Base-by-base conservation (phyloP, 768 basidiomycete genomes). In the Ephemerocybe angulata region DNA sequence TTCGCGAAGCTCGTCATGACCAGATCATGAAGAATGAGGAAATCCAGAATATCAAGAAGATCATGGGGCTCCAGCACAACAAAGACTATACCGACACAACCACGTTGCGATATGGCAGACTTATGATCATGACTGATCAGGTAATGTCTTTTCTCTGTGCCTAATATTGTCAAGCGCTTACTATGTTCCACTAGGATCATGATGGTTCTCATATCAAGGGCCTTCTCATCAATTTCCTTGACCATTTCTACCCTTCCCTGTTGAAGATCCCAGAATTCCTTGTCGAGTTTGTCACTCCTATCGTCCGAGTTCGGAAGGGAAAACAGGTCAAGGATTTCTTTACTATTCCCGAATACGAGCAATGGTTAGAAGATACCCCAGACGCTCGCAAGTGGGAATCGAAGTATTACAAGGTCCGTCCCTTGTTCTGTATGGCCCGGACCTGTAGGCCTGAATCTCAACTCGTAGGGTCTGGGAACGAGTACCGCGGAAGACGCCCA, bases 61-160 rank as follows among this genome's bases (percentile, higher is more conserved):
- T 98, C 63, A 84, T 99, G 79, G 97, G 97, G 3, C 72, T 98
- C 52, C 93, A 95, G 67, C 93, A 97, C 66, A 91, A 89, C 66
- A 94, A 94, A 71, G 87, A 89, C 59, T 99, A 99, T 70, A 74
- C 74, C 35, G 81, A 78, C 49, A 72, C 82, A 15, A 62, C 71
- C 17, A 86, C 80, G 60, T 71, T 99, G 63, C 85, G 97, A 25
- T 99, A 99, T 64, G 97, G 97, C 1, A 85, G 87, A 49, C 68
- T 99, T 47, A 99, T 99, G 97, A 92, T 99, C 62, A 99, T 99
- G 97, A 93, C 97, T 3, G 97, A 99, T 87, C 96, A 98, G 83
- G 94, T 93, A n/a, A n/a, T n/a, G n/a, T n/a, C n/a, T n/a, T n/a
- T n/a, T n/a, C n/a, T n/a, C n/a, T n/a, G n/a, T n/a, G n/a, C n/a